Evolutionary conservation across 371 early-diverging fungal species (phyloP), one percentile per base, ranked within the genome.

Genomic region (Circinella minor): DNA sequence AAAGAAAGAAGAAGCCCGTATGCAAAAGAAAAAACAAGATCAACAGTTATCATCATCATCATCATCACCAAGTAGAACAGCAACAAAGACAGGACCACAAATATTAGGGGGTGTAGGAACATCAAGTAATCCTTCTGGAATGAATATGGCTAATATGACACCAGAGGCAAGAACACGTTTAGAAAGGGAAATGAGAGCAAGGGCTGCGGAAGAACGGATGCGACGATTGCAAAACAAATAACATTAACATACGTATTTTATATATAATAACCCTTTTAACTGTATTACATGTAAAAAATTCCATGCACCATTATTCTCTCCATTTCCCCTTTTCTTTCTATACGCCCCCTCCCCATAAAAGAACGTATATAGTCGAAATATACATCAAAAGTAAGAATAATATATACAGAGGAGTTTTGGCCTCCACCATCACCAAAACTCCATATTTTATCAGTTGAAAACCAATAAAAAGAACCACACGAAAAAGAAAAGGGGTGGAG

Each of bases 111-210:
- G 83, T 2, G 51, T n/a, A 8, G 73, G 63, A 69, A 38, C 67
- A 46, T 39, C 18, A 57, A 48, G 54, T 27, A 47, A 55, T 61
- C 34, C 54, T 20, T 39, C 70, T 4, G 57, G 77, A 73, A 61
- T 77, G 63, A 80, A 76, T 48, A 75, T 75, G 55, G 81, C 86
- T 0, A 81, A 79, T 7, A 83, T 95, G 82, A 88, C 94, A n/a
- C 92, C 94, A 0, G 93, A 92, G 70, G 82, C 85, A 61, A 85
- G 94, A 36, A 87, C 86, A 76, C 82, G 91, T n/a, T 71, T 93
- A 36, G 96, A 96, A 69, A 83, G 95, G 43, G 95, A 96, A 71
- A 89, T 91, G 66, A 76, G 95, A 62, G 93, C 94, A 27, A 80
- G 88, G 72, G 96, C 96, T 0, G 92, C 92, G 10, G 94, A 94